Conservation (phyloP, 129 eudicot species). For the Saussurea involucrata region DNA sequence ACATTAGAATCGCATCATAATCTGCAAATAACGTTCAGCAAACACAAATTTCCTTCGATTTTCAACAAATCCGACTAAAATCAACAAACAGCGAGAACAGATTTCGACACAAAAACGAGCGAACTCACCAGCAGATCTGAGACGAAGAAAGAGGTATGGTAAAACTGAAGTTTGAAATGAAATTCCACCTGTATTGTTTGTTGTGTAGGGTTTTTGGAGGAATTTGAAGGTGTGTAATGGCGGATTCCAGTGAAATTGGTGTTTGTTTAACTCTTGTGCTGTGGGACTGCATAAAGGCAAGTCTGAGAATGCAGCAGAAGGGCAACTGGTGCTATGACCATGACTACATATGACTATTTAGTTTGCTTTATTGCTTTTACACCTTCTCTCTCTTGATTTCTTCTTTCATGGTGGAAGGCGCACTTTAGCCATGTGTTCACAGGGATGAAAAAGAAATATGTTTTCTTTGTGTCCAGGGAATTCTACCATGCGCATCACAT, state of each 20-base stretch:
- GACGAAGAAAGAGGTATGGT: neutral
- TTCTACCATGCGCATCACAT: neutral
- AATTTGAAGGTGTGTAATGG: neutral
- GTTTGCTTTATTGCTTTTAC: constrained; percentile 13
- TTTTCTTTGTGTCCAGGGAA: neutral
- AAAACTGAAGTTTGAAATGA: neutral
- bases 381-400: neutral
- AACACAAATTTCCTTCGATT: neutral
- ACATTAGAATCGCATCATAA: constrained; percentile 1
- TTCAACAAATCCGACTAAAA: constrained; percentile 1
- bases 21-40: neutral
- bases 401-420: constrained; percentile 17
- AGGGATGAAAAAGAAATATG: neutral
- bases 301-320: constrained; percentile 14
- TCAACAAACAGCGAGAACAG: neutral
- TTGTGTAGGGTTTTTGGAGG: neutral
- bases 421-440: constrained; percentile 22
- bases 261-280: neutral
- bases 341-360: constrained; percentile 29
- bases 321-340: constrained; percentile 24
- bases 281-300: constrained; percentile 23
- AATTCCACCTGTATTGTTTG: neutral
- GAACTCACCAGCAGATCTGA: constrained; percentile 30
- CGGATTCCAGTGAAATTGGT: constrained; percentile 6
- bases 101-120: neutral